Percentiles rank a stretch among this genome's conserved stretches.
phyloP scores from a whole-genome alignment of 1,284 basidiomycete species.

The Meira nashicola region DNA sequence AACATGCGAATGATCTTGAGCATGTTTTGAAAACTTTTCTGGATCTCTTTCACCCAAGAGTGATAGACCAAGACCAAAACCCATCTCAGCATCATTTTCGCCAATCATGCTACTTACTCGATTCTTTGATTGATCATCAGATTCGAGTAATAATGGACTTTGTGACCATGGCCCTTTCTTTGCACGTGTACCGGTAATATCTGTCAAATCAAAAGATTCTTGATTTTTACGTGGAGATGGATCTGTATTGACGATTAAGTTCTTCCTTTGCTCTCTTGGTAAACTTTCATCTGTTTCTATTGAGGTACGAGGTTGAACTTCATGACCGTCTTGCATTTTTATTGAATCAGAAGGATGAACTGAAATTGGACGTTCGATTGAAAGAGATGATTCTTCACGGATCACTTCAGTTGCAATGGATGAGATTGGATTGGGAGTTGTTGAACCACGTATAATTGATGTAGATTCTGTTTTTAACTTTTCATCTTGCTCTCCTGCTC shows the following conservation, averaged over 20 bases:
- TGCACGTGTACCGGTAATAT: not conserved
- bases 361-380: not conserved
- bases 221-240: too few relatives aligned
- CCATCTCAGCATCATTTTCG: not conserved
- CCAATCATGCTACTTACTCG: not conserved
- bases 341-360: not conserved
- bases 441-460: not conserved
- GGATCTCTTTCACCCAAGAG: not conserved
- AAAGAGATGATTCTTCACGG: conserved; percentile 5
- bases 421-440: not conserved
- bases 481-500: not conserved
- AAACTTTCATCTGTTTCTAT: not conserved
- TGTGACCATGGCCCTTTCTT: conserved; percentile 10
- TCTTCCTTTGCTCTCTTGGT: too few relatives aligned
- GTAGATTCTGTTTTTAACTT: not conserved
- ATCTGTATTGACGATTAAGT: too few relatives aligned
- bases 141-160: conserved; percentile 9
- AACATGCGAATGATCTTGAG: not conserved
- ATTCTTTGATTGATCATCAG: not conserved
- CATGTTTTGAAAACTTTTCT: not conserved
- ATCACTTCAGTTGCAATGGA: too few relatives aligned
- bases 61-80: not conserved
- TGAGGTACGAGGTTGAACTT: not conserved
- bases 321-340: not conserved
- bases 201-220: too few relatives aligned